phyloP scores from a whole-genome alignment of 495 filamentous ascomycete genomes.

The Neurospora pannonica region DNA sequence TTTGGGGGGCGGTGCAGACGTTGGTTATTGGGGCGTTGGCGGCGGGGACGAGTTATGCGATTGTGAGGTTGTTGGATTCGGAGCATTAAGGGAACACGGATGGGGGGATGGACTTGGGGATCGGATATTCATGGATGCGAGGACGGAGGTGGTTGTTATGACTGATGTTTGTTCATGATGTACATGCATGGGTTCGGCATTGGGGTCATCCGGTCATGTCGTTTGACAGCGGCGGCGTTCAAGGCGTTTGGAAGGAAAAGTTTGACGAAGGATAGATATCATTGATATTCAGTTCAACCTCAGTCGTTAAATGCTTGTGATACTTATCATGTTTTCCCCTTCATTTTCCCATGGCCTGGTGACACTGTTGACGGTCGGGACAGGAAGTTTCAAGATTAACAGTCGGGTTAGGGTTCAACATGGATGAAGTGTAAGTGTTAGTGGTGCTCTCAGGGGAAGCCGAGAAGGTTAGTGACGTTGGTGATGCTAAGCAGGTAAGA shows the following conservation, averaged over 20 bases:
- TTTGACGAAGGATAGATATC: not conserved
- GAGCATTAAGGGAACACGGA: not conserved
- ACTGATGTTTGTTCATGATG: not conserved
- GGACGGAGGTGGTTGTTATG: not conserved
- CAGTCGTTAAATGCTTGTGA: not conserved
- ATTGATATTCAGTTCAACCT: not conserved
- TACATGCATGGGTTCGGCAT: not conserved
- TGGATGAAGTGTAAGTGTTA: not conserved
- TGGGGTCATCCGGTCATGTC: not conserved
- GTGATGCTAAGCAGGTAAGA: not conserved
- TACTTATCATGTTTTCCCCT: not conserved
- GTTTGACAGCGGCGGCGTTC: not conserved
- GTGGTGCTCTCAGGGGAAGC: not conserved
- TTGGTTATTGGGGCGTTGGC: constrained; percentile 32
- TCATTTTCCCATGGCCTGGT: not conserved
- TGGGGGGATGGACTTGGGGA: not conserved
- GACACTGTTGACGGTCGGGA: not conserved
- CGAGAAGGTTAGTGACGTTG: not conserved
- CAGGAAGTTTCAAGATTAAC: too few relatives aligned
- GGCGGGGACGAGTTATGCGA: constrained; percentile 35
- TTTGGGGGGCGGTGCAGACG: constrained; percentile 34
- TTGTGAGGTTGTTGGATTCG: constrained; percentile 24
- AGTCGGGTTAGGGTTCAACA: not conserved
- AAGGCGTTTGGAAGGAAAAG: not conserved
- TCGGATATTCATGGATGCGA: not conserved